phyloP scores from a whole-genome alignment of 352 stramenopile species.

The Phytophthora sp. region DNA sequence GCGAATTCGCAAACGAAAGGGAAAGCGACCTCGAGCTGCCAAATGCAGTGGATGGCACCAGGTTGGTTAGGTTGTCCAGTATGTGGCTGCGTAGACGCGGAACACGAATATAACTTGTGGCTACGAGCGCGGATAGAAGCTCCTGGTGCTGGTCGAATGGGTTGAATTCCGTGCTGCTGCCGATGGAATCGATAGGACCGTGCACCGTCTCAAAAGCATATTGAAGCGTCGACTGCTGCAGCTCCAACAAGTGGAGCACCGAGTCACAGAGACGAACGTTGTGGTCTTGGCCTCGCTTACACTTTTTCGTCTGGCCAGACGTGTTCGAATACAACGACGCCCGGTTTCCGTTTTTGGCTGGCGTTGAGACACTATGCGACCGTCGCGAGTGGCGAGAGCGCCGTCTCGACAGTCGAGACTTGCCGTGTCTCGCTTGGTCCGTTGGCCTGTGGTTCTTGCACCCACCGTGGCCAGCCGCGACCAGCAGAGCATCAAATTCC shows the following conservation, averaged over 20 bases:
- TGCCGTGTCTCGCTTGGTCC: conserved; percentile 24
- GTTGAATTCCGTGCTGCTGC: conserved; percentile 28
- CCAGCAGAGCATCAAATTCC: conserved; percentile 66
- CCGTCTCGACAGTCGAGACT: conserved; percentile 26
- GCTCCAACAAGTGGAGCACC: conserved; percentile 57
- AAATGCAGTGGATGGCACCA: conserved; percentile 24
- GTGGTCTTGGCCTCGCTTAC: conserved; percentile 25
- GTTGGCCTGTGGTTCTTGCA: conserved; percentile 57
- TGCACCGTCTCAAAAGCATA: conserved; percentile 48
- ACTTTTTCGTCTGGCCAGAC: conserved; percentile 12
- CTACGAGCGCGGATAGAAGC: conserved; percentile 50
- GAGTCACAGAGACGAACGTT: conserved; percentile 53
- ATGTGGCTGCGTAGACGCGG: conserved; percentile 61
- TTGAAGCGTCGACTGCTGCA: conserved; percentile 71
- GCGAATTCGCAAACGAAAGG: conserved; percentile 26
- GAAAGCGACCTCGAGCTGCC: conserved; percentile 31
- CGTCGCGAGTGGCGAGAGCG: conserved; percentile 26
- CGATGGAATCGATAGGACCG: conserved; percentile 23
- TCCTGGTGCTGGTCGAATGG: conserved; percentile 40
- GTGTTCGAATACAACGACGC: conserved; percentile 9
- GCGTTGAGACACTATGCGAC: conserved; percentile 35
- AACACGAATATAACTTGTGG: conserved; percentile 61
- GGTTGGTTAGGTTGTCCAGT: conserved; percentile 48
- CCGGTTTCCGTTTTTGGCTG: conserved; percentile 9
- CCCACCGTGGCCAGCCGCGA: conserved; percentile 53